These are phyloP conservation scores for Maudiozyma barnettii DNA, from an alignment of 805 yeast genomes.

Conservation along the genomic window DNA sequence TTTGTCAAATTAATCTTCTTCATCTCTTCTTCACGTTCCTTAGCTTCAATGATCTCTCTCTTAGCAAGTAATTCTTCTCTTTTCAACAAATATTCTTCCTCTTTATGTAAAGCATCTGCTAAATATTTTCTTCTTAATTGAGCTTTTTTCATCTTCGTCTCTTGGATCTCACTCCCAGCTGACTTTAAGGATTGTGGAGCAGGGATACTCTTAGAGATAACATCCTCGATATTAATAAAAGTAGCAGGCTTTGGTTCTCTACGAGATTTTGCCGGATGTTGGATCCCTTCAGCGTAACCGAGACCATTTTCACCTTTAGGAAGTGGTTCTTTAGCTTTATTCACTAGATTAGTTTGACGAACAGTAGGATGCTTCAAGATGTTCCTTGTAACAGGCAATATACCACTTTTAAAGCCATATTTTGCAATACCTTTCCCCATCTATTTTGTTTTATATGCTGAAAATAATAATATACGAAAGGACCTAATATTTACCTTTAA, in stretches of 20 bases:
- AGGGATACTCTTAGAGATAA: conserved; percentile 46
- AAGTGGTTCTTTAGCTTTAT: conserved; percentile 37
- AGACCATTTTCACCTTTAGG: conserved; percentile 33
- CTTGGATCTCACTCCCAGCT: conserved; percentile 14
- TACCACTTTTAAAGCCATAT: conserved; percentile 61
- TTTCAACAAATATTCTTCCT: conserved; percentile 40
- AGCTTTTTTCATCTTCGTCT: conserved; percentile 31
- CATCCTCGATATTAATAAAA: conserved; percentile 49
- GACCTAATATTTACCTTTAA: no score
- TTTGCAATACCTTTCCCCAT: conserved; percentile 42
- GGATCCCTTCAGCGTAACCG: conserved; percentile 64
- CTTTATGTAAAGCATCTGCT: conserved; percentile 48
- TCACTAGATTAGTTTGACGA: conserved; percentile 32
- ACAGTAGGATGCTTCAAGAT: conserved; percentile 60
- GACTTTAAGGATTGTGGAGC: conserved; percentile 31
- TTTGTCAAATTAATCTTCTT: conserved; percentile 16
- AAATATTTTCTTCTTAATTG: conserved; percentile 66
- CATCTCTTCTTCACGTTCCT: conserved; percentile 29
- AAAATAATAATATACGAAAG: no score
- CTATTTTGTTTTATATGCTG: not conserved
- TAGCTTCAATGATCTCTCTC: conserved; percentile 32
- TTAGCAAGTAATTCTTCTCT: conserved; percentile 21
- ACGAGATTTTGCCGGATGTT: conserved; percentile 54
- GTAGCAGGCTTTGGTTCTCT: conserved; percentile 47
- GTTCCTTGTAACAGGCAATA: conserved; percentile 68